Evolutionary conservation across 192 early-diverging fungal species (phyloP), one percentile per base, ranked within the genome.

Genomic region (Kickxella alabastrina): DNA sequence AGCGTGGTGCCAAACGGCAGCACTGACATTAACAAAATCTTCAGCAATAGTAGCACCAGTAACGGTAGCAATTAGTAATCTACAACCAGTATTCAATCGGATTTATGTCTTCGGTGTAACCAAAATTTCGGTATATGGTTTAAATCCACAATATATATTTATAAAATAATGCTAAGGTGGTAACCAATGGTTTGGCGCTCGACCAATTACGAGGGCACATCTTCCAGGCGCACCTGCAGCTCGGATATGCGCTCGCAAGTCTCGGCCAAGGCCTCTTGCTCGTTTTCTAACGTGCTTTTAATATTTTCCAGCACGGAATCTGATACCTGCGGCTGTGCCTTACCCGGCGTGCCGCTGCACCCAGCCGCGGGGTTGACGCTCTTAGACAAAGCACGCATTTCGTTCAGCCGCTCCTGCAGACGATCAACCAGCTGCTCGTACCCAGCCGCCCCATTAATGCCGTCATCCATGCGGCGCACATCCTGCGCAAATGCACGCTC

Each of bases 401-500:
- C 65, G 17, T 45, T 49, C 41, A 63, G 55, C 26, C 54, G 52
- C 24, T 59, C 65, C 31, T 60, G 60, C 49, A 70, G 59, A 18
- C 37, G 26, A 10, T 70, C 50, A 9, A 66, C 44, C 1, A 26
- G 49, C 32, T 56, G 48, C 38, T 21, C 8, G 19, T 45, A 62
- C 9, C 74, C 74, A 2, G 54, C 57, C 28, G 49, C 18, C 17
- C 74, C 68, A 42, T 54, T 60, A 15, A 77, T 38, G 9, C 21
- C 37, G n/a, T 13, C 23, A 9, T 53, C 50, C 46, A 70, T 58
- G n/a, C 29, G 57, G 10, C 68, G 51, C 37, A 77, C 54, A 18
- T 65, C 62, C 3, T 48, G 45, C 14, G 50, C 46, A 56, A 70
- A 62, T 19, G 27, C 56, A 7, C 44, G 58, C 61, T 90, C 88